Base-by-base conservation (phyloP, 139 green algal genomes). In the Closterium sp. region DNA sequence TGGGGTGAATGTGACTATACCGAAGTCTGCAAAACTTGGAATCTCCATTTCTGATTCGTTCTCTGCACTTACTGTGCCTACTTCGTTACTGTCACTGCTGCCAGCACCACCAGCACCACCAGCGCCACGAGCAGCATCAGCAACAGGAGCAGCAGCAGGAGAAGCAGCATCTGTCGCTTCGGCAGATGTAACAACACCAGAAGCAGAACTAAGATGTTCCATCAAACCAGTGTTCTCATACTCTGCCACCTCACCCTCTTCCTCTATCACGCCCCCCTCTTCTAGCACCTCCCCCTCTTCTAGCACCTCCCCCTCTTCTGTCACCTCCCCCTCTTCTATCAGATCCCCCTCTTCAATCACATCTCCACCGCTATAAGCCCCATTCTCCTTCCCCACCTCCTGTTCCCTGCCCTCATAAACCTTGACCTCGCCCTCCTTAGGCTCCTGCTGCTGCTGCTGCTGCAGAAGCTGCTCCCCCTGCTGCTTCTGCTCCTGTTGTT, bases 1-100 rank as follows among this genome's bases (percentile, higher is more conserved):
- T 2, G 97, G 97, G 21, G 89, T 86, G 55, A 93, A 94, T 35
- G 28, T 38, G 31, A 83, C 33, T 35, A 21, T 38, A 23, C 83
- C 55, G 30, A 76, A 76, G 55, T 76, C 55, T 0, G 55, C 55
- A 76, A 76, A 76, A 76, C 0, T 76, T 28, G 55, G 55, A 16
- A 76, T 28, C 9, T 16, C 16, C 55, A 2, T 28, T 3, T 16
- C 55, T 2, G 55, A 76, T 76, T 76, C 55, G 55, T 25, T 76
- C 55, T 19, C 55, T 76, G 55, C 9, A 19, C 0, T 28, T 6
- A 19, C 55, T 76, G 55, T 76, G 12, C 12, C 5, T 1, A 28
- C 55, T 76, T 19, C 55, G 55, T 28, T 76, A 76, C 55, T 76
- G 55, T 76, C 55, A 76, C 55, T 90, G 30, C 0, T 84, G 38